These are phyloP conservation scores for Alternaria tenuissima DNA, from an alignment of 2,329 filamentous ascomycete genomes.

Conservation along the genomic window DNA sequence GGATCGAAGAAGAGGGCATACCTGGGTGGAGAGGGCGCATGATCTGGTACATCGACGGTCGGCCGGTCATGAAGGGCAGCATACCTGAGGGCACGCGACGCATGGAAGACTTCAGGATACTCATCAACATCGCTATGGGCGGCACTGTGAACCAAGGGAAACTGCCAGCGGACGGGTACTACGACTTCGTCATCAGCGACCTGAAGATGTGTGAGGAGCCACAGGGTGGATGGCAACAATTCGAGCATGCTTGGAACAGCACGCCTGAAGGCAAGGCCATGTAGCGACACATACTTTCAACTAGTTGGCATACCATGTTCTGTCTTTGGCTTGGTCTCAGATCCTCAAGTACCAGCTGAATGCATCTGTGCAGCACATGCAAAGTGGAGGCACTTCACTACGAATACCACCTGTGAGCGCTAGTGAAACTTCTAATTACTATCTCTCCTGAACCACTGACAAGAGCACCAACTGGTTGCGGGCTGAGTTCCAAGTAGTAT, in stretches of 20 bases:
- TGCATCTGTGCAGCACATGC: not conserved
- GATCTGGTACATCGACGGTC: conserved; percentile 68
- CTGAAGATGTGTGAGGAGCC: conserved; percentile 63
- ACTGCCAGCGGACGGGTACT: conserved; percentile 61
- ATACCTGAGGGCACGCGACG: conserved; percentile 63
- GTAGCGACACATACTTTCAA: conserved; percentile 16
- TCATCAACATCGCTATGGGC: conserved; percentile 70
- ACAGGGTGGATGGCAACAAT: conserved; percentile 63
- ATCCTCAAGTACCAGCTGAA: not conserved
- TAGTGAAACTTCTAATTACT: not conserved
- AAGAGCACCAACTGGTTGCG: no score
- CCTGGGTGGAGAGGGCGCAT: conserved; percentile 57
- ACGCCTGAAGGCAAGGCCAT: conserved; percentile 45
- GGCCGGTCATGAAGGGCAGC: conserved; percentile 64
- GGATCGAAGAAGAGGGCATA: conserved; percentile 59
- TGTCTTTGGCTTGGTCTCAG: not conserved
- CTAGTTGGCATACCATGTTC: not conserved
- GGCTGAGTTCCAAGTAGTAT: no score
- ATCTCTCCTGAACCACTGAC: not conserved
- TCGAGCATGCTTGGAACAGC: conserved; percentile 61
- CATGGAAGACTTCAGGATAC: conserved; percentile 64
- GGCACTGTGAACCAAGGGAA: conserved; percentile 65
- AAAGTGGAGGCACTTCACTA: not conserved
- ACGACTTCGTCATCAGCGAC: conserved; percentile 65
- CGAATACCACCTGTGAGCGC: not conserved